Evolutionary conservation across 192 early-diverging fungal species (phyloP).

Genomic region (Dimargaris cristalligena): DNA sequence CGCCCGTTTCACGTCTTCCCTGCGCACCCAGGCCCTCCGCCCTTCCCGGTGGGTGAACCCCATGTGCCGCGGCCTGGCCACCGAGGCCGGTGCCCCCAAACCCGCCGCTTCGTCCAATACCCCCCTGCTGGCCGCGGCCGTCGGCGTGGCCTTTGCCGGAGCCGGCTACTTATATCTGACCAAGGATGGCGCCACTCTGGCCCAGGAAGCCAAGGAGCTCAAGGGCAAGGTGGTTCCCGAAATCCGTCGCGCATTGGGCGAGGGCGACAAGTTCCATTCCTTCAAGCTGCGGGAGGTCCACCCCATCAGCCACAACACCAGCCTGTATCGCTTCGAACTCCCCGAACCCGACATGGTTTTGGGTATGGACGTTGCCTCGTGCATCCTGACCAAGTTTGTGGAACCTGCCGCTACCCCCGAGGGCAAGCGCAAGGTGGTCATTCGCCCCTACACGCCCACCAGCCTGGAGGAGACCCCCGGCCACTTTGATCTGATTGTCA

Average conservation of each 20-base stretch:
- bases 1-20: neutral
- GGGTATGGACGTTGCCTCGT: constrained; percentile 56
- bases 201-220: neutral
- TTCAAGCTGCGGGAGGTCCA: constrained; percentile 27
- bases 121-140: neutral
- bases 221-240: neutral
- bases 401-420: constrained; percentile 15
- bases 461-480: constrained; percentile 34
- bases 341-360: constrained; percentile 41
- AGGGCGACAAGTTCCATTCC: constrained; percentile 17
- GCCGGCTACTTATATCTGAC: neutral
- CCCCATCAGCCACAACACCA: constrained; percentile 56
- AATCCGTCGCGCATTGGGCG: neutral
- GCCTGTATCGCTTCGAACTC: constrained; percentile 46
- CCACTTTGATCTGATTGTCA: constrained; percentile 66
- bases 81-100: neutral
- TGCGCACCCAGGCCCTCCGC: neutral
- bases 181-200: neutral
- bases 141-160: neutral
- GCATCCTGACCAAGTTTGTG: constrained; percentile 57
- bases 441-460: constrained; percentile 76
- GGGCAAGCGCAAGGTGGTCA: constrained; percentile 34
- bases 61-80: neutral
- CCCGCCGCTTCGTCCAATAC: neutral
- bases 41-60: neutral